Conservation (phyloP, 257 asterid genomes). For the Apocynum venetum region DNA sequence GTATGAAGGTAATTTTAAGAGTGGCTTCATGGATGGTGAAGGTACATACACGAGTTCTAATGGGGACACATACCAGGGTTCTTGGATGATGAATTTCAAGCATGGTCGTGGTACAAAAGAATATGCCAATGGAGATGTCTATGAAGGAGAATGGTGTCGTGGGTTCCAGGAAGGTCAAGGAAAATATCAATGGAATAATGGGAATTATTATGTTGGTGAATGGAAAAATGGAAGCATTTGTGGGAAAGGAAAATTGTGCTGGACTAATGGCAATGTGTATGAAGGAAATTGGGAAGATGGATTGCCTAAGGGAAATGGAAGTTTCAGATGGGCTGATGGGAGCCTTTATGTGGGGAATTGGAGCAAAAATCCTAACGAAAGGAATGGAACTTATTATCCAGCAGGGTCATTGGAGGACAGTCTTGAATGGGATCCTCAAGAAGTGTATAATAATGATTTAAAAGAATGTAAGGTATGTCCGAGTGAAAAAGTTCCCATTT, state of each 20-base stretch:
- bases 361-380: conserved; percentile 67
- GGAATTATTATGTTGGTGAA: conserved; percentile 61
- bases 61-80: conserved; percentile 60
- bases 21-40: conserved; percentile 96
- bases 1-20: conserved; percentile 81
- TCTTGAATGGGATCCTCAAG: conserved; percentile 78
- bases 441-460: conserved; percentile 51
- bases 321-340: conserved; percentile 63
- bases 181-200: conserved; percentile 69
- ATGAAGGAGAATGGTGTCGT: conserved; percentile 84
- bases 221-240: conserved; percentile 64
- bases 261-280: conserved; percentile 56
- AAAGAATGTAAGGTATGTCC: conserved; percentile 56
- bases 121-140: conserved; percentile 60
- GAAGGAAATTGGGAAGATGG: conserved; percentile 88
- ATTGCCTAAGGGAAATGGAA: conserved; percentile 66
- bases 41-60: conserved; percentile 62
- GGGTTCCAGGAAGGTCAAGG: conserved; percentile 77
- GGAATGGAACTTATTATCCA: conserved; percentile 67
- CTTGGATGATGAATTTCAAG: conserved; percentile 82
- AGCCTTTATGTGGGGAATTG: conserved; percentile 71
- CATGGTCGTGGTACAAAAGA: conserved; percentile 71
- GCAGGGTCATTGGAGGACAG: conserved; percentile 53
- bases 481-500: conserved; percentile 52
- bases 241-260: conserved; percentile 59